phyloP scores from a whole-genome alignment of 2,329 filamentous ascomycete species.

The Colletotrichum sp. region DNA sequence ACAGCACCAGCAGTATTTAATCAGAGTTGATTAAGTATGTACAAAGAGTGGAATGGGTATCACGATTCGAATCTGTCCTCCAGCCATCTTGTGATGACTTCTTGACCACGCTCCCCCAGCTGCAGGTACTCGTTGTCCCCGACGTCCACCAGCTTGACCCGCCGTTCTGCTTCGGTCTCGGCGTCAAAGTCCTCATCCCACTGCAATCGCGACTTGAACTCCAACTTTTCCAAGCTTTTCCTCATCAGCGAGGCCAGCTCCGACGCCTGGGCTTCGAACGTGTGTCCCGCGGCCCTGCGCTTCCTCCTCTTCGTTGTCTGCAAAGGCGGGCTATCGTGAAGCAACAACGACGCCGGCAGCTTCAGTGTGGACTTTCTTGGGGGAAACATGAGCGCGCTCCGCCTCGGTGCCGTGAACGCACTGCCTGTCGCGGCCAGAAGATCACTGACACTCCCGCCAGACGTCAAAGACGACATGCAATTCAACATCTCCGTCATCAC shows the following conservation, averaged over 20 bases:
- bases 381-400: constrained; percentile 52
- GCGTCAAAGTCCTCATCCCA: constrained; percentile 45
- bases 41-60: neutral
- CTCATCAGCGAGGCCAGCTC: constrained; percentile 55
- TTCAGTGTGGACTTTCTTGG: constrained; percentile 50
- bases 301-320: neutral
- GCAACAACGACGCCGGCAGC: constrained; percentile 53
- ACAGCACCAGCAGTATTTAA: too few relatives aligned
- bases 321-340: constrained; percentile 44
- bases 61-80: constrained; percentile 16
- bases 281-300: constrained; percentile 38
- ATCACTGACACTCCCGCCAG: constrained; percentile 16
- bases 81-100: constrained; percentile 35
- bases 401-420: constrained; percentile 36
- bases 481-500: constrained; percentile 22
- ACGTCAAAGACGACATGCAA: constrained; percentile 22
- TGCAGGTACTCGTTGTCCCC: constrained; percentile 34
- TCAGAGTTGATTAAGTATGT: neutral
- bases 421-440: neutral
- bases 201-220: constrained; percentile 45
- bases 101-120: constrained; percentile 31
- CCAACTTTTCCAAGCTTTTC: constrained; percentile 50
- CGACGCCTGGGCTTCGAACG: constrained; percentile 49
- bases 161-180: constrained; percentile 36
- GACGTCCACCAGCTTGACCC: constrained; percentile 43